phyloP scores from a whole-genome alignment of 805 yeast genomes.

The Spathaspora passalidarum region DNA sequence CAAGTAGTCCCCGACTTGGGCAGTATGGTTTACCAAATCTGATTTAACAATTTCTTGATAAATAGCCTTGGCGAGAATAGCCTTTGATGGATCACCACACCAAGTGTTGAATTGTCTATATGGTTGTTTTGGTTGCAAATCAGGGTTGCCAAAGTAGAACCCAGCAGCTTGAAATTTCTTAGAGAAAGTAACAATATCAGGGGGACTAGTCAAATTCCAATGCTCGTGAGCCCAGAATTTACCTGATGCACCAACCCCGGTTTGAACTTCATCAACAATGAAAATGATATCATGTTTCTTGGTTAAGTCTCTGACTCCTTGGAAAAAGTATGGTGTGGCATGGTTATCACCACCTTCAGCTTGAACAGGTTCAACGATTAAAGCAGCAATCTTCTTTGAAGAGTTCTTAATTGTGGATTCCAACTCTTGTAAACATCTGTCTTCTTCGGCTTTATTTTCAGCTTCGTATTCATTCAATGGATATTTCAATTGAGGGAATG shows the following conservation, averaged over 20 bases:
- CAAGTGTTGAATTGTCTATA: conserved; percentile 75
- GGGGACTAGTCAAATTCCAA: conserved; percentile 58
- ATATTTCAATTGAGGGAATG: conserved; percentile 41
- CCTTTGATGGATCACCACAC: conserved; percentile 76
- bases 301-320: conserved; percentile 59
- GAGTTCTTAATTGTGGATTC: conserved; percentile 37
- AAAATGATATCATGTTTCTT: conserved; percentile 53
- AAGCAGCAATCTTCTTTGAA: conserved; percentile 48
- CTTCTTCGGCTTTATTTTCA: conserved; percentile 48
- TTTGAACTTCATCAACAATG: conserved; percentile 73
- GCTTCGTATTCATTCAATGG: conserved; percentile 32
- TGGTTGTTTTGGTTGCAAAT: conserved; percentile 56
- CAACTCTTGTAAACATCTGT: conserved; percentile 42
- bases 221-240: conserved; percentile 74
- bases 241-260: conserved; percentile 74
- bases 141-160: conserved; percentile 59
- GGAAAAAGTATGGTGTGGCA: conserved; percentile 59
- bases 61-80: conserved; percentile 59
- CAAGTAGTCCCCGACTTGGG: conserved; percentile 53
- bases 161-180: conserved; percentile 76
- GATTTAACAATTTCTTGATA: conserved; percentile 51
- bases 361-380: conserved; percentile 60
- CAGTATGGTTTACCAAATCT: conserved; percentile 47
- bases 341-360: conserved; percentile 79
- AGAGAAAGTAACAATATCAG: conserved; percentile 69